Base-by-base conservation (phyloP, 2,329 filamentous ascomycete species). In the Macrophomina tecta region DNA sequence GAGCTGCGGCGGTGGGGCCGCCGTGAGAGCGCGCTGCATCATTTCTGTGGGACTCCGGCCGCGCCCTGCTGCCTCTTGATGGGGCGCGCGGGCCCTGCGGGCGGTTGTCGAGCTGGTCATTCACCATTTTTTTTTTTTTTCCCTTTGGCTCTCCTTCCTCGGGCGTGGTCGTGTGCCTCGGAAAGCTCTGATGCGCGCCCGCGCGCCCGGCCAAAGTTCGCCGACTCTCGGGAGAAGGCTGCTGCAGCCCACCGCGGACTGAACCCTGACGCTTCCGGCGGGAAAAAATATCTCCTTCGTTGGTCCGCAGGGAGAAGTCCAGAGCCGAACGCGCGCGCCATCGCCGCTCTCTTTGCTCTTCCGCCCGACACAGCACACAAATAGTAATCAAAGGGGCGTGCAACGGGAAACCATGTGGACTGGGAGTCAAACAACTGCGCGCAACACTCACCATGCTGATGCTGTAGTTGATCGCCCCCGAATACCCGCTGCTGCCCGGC, bases 361-460 rank as follows among this genome's bases (percentile, higher is more conserved):
- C 23, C 23, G 23, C 23, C 55, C 18, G 55, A 12, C n/a, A 23
- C 36, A n/a, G 40, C 5, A 64, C 30, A 32, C 46, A 48, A 65
- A 46, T 55, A 65, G 36, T 48, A 51, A n/a, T 16, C 5, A 28
- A 16, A 32, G 1, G 46, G 45, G n/a, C n/a, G 45, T 23, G 23
- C 23, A 23, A 23, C 23, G 23, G 23, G 23, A 23, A 23, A 23
- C 23, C 23, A 23, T 23, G 2, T 23, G 23, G 23, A 23, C 23
- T 23, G 23, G 2, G 23, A 28, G 49, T 30, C n/a, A 38, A 38
- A 63, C n/a, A 14, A 51, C 12, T 38, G 36, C 61, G 28, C 18
- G 14, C 36, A 53, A 23, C 42, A 66, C 64, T 66, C 53, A 66
- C 64, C 64, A 66, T 66, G 40, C 40, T 46, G 36, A 66, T 60